Conservation (phyloP, 768 basidiomycete genomes). For the Floccularia luteovirens region DNA sequence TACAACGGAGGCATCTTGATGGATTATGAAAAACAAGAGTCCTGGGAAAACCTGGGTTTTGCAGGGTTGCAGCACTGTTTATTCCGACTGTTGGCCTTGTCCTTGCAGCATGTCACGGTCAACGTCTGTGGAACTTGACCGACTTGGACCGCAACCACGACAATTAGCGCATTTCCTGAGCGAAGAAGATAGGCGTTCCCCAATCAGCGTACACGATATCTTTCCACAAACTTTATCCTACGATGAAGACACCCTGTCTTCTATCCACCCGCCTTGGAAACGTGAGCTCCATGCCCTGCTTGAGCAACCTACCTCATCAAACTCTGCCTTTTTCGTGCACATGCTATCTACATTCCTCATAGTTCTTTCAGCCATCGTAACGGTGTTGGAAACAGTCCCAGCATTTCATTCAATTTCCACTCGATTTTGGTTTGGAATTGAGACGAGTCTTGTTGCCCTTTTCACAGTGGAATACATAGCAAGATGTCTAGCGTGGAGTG, state of each 20-base stretch:
- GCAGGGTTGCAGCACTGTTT: no score
- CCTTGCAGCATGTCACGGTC: neutral
- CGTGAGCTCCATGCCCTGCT: conserved; percentile 61
- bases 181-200: conserved; percentile 28
- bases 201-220: conserved; percentile 26
- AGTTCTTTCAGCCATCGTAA: conserved; percentile 65
- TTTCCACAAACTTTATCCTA: conserved; percentile 27
- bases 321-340: conserved; percentile 71
- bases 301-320: conserved; percentile 73
- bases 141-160: neutral
- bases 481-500: conserved; percentile 70
- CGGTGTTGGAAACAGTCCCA: conserved; percentile 75
- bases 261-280: conserved; percentile 50
- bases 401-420: conserved; percentile 63
- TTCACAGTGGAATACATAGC: conserved; percentile 84
- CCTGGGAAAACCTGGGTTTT: no score
- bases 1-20: no score
- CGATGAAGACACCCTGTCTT: conserved; percentile 24
- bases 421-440: conserved; percentile 79
- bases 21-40: no score
- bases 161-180: conserved; percentile 27
- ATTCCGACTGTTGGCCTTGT: no score
- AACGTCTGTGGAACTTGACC: neutral
- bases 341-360: conserved; percentile 66
- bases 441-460: conserved; percentile 75